Evolutionary conservation across 2,329 filamentous ascomycete species (phyloP), one percentile per base, ranked within the genome.

Genomic region (Phialocephala subalpina): DNA sequence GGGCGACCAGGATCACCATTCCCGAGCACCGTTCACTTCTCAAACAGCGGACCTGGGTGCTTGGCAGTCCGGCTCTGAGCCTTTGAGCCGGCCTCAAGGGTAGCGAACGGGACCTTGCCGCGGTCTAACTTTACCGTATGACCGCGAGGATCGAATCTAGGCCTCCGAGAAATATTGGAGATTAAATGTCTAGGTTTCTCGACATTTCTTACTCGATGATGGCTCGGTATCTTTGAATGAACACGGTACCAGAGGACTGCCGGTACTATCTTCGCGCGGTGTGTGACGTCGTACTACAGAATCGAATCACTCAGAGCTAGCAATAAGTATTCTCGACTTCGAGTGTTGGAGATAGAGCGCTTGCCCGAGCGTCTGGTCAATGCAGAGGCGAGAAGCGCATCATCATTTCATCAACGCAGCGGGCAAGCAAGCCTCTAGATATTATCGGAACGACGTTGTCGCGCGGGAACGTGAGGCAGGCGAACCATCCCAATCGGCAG

Each of bases 1-100:
- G 11, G 14, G 33, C 29, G 42, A 25, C 57, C 63, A 67, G 55
- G 64, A 71, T 67, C 60, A 47, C 33, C 60, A 35, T 47, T 58
- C 66, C 64, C 66, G 64, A 62, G 38, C 65, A 60, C 64, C 63
- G 69, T 69, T 69, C 69, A 45, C 42, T 25, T 57, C 60, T 68
- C 60, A 67, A 68, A 69, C 67, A 62, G 47, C 64, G 60, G 62
- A 45, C 52, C 58, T 53, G 29, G 29, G 29, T 33, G 29, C 29
- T 33, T 33, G 25, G 49, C 25, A n/a, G 45, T 5, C 45, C n/a
- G 11, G 20, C n/a, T 47, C 9, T 14, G 8, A 22, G 16, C 18
- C 16, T n/a, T 18, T n/a, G 16, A 12, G n/a, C 40, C 40, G n/a
- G 40, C 40, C 40, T 42, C 16, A 7, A 22, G 20, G 36, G 35